Percentiles rank a stretch among this genome's conserved stretches.
Evolutionary conservation across 1,284 basidiomycete genomes (phyloP).

Genomic region (Microbotryum scabiosae): DNA sequence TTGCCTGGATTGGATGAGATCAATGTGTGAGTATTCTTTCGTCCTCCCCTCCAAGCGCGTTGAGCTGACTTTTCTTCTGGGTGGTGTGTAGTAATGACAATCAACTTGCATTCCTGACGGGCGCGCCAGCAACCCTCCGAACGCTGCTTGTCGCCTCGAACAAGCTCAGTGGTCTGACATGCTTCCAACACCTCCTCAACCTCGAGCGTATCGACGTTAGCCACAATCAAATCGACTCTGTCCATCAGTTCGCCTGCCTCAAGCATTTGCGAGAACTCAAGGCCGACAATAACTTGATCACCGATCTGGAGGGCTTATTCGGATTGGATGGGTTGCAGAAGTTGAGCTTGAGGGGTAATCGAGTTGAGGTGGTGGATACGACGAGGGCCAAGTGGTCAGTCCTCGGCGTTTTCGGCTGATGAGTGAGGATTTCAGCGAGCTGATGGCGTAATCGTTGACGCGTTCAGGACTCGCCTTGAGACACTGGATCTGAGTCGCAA

Average conservation of each 20-base stretch:
- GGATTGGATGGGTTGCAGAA: conserved; percentile 70
- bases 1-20: conserved; percentile 73
- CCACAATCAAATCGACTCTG: conserved; percentile 75
- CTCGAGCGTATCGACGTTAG: conserved; percentile 87
- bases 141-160: conserved; percentile 74
- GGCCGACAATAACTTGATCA: conserved; percentile 74
- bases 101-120: conserved; percentile 75
- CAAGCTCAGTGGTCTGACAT: conserved; percentile 74
- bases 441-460: background rate
- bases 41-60: background rate
- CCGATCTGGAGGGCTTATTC: conserved; percentile 66
- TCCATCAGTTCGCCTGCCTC: conserved; percentile 72
- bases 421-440: conserved; percentile 4
- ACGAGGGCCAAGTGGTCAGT: conserved; percentile 60
- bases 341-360: conserved; percentile 72
- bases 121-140: conserved; percentile 66
- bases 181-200: conserved; percentile 76
- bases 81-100: conserved; percentile 55
- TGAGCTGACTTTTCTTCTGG: conserved; percentile 1
- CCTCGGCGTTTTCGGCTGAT: too few species aligned
- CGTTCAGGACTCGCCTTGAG: conserved; percentile 63
- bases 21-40: conserved; percentile 55
- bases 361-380: conserved; percentile 58
- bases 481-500: conserved; percentile 77
- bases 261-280: conserved; percentile 78